Evolutionary conservation across 768 basidiomycete genomes (phyloP), one percentile per base, ranked within the genome.

Genomic region (Exsudoporus frostii): DNA sequence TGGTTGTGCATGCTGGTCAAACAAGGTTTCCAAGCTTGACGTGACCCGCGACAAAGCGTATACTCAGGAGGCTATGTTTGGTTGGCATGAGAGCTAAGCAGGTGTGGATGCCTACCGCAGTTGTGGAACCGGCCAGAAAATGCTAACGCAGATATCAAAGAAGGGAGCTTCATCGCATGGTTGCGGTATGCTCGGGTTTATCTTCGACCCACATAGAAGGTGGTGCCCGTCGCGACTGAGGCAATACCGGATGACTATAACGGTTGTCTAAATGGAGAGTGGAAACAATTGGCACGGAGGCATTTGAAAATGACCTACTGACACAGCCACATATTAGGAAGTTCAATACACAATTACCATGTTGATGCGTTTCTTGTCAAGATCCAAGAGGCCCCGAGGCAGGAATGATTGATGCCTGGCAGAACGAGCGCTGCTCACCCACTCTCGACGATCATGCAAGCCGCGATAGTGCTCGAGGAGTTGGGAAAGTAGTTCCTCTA

Each of bases 221-320:
- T 50, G 11, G 25, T 41, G 8, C 46, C 11, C 66, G 30, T 41
- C 10, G 39, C n/a, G 17, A 50, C 48, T 5, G 48, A 50, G 30
- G 20, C 20, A 17, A 50, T 50, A 24, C 48, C 48, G 2, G 30
- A 50, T 14, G 39, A 50, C 30, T 50, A 50, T 7, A n/a, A n/a
- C n/a, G n/a, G 30, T 50, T n/a, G 48, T 41, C 32, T 17, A 7
- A 33, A 30, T 50, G 22, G 39, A 50, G 11, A 29, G 39, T 10
- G 24, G 24, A 32, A 15, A 33, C 29, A 50, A 9, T 10, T 50
- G 7, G 6, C 5, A 7, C 20, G 39, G 29, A 32, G 39, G 6
- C 30, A 24, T 3, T 30, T 29, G 46, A 41, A 29, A 29, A 10
- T 10, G 10, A 5, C 19, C 2, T 3, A 7, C 11, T 6, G 20